Evolutionary conservation across 768 basidiomycete species (phyloP), one percentile per base, ranked within the genome.

Genomic region (Pleurotus sapidus): DNA sequence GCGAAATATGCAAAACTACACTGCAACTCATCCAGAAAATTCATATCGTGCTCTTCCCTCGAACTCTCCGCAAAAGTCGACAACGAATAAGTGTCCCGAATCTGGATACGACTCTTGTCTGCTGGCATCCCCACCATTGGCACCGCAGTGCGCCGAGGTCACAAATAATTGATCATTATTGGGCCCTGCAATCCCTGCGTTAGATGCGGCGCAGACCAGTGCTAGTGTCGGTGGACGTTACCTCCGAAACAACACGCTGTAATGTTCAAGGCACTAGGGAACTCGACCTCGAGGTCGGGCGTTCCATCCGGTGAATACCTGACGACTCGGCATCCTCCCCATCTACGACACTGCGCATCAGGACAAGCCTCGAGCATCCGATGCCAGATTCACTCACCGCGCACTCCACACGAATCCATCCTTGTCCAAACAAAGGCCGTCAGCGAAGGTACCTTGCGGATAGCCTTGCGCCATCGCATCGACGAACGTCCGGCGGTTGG

Each of bases 241-340:
- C 86, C 86, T 69, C 86, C 88, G 65, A 89, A 89, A 64, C 83
- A 84, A 60, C 87, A 88, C 9, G 86, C 77, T 4, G 88, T 89
- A 38, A 88, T 74, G 55, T 85, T 82, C 58, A 84, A 69, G 4
- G 75, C 88, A n/a, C 76, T 82, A 20, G 86, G 85, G 61, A 89
- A 84, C 15, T 72, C 48, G 39, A 89, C 74, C 63, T 84, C 79
- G 8, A 82, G 66, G 63, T 87, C 84, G 17, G 85, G 72, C 23
- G 65, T 63, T 3, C 87, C 87, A n/a, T 79, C 73, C 25, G 68
- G 68, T 24, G 75, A 75, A 62, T 84, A 87, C 49, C 86, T 75
- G 46, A 83, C 70, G 55, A 88, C 75, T 57, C 76, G 73, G 45
- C 84, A 87, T 20, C 82, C 84, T 57, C 83, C 84, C 86, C 86